These are phyloP conservation scores for Malus hybrid DNA, from an alignment of 331 rosid species.

Conservation along the genomic window DNA sequence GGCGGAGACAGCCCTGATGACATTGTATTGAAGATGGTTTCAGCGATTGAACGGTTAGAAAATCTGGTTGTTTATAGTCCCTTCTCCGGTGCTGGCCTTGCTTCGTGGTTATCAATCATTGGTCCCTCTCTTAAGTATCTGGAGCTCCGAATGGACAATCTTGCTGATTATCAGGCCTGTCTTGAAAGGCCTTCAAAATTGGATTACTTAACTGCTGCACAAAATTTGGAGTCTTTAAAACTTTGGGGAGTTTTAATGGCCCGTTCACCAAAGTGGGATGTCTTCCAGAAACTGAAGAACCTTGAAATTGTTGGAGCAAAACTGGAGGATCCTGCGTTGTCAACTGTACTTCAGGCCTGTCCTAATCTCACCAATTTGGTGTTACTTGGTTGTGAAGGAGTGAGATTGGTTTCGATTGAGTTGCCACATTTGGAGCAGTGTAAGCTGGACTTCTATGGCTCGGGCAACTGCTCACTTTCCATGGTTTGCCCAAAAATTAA, in stretches of 20 bases:
- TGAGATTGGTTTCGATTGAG: conserved; percentile 51
- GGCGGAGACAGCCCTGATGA: conserved; percentile 41
- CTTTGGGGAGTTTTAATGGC: conserved; percentile 84
- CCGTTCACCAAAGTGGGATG: conserved; percentile 68
- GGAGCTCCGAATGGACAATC: conserved; percentile 82
- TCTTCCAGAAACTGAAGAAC: conserved; percentile 48
- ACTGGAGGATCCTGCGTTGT: conserved; percentile 57
- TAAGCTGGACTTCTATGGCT: conserved; percentile 79
- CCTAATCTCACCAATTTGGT: conserved; percentile 63
- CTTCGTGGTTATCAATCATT: conserved; percentile 59
- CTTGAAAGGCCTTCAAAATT: conserved; percentile 57
- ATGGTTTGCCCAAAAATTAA: conserved; percentile 57
- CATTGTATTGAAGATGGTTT: conserved; percentile 64
- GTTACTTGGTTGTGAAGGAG: conserved; percentile 84
- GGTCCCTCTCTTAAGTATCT: conserved; percentile 60
- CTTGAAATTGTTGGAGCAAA: conserved; percentile 88
- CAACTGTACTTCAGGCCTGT: conserved; percentile 48
- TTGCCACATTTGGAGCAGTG: conserved; percentile 60
- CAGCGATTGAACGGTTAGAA: conserved; percentile 42
- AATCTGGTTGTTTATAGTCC: conserved; percentile 75
- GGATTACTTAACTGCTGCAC: conserved; percentile 56
- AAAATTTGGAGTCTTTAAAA: conserved; percentile 60
- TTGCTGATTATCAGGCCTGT: conserved; percentile 28
- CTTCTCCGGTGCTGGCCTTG: conserved; percentile 69
- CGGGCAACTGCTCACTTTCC: conserved; percentile 59